These are phyloP conservation scores for Penicillium samsonianum DNA, from an alignment of 495 filamentous ascomycete genomes.

Conservation along the genomic window DNA sequence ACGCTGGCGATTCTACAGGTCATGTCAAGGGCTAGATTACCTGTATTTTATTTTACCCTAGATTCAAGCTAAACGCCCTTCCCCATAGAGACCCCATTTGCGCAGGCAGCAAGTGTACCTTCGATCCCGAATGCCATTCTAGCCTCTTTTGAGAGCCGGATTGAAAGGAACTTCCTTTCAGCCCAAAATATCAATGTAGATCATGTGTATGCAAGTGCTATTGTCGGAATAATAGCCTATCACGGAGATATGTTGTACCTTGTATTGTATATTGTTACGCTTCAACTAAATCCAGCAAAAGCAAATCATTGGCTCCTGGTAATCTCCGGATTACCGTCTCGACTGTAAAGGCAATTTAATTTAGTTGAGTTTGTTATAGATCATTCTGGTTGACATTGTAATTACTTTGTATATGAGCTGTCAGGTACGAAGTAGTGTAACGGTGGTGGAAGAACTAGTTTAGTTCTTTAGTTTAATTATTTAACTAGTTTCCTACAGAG, in stretches of 20 bases:
- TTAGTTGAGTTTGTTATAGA: constrained; percentile 9
- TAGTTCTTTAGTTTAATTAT: too few relatives aligned
- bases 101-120: constrained; percentile 48
- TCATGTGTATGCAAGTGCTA: not conserved
- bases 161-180: constrained; percentile 17
- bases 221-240: not conserved
- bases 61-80: constrained; percentile 33
- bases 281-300: not conserved
- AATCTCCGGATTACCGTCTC: constrained; percentile 2
- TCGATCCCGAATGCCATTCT: constrained; percentile 27
- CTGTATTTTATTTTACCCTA: constrained; percentile 6
- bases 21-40: not conserved
- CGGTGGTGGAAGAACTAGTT: too few relatives aligned
- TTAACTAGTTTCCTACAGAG: too few relatives aligned
- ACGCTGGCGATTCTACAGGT: too few relatives aligned
- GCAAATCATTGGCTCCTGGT: constrained; percentile 13
- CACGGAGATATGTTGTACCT: too few relatives aligned
- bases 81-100: constrained; percentile 36
- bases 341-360: not conserved
- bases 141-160: constrained; percentile 26
- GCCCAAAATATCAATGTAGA: not conserved
- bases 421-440: not conserved
- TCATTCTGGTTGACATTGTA: not conserved
- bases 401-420: constrained; percentile 9
- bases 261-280: not conserved